Conservation (phyloP, 2,329 filamentous ascomycete species). For the Lojkania enalia region DNA sequence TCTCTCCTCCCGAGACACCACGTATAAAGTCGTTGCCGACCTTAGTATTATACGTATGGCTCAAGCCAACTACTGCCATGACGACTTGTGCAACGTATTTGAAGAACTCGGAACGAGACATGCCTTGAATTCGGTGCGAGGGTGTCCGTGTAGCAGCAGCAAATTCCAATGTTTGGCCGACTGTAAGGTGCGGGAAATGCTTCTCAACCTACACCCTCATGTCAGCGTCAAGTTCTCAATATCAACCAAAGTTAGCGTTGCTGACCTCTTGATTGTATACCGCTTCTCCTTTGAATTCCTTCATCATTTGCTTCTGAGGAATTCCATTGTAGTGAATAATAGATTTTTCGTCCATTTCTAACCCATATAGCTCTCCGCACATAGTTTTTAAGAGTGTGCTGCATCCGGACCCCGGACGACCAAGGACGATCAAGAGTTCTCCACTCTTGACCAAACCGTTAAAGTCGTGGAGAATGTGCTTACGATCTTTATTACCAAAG, state of each 20-base stretch:
- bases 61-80: conserved; percentile 58
- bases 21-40: conserved; percentile 63
- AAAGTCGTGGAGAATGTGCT: conserved; percentile 58
- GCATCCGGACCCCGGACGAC: conserved; percentile 61
- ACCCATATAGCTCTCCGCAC: conserved; percentile 62
- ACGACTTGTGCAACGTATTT: conserved; percentile 54
- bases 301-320: conserved; percentile 47
- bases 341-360: conserved; percentile 56
- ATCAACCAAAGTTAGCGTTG: not conserved
- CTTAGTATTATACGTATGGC: conserved; percentile 59
- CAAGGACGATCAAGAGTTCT: conserved; percentile 53
- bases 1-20: conserved; percentile 64
- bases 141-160: conserved; percentile 59
- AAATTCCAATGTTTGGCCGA: conserved; percentile 61
- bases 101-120: conserved; percentile 49
- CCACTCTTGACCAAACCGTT: conserved; percentile 57
- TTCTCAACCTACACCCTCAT: conserved; percentile 42
- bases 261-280: conserved; percentile 50
- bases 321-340: conserved; percentile 65
- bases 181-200: conserved; percentile 61
- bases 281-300: conserved; percentile 52
- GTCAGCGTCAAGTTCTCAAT: not conserved
- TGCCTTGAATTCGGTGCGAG: conserved; percentile 40
- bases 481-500: conserved; percentile 52
- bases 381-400: conserved; percentile 66